Percentiles rank a stretch among this genome's conserved stretches.
Conservation (phyloP, 2,329 filamentous ascomycete genomes). For the Arachnopeziza araneosa region DNA sequence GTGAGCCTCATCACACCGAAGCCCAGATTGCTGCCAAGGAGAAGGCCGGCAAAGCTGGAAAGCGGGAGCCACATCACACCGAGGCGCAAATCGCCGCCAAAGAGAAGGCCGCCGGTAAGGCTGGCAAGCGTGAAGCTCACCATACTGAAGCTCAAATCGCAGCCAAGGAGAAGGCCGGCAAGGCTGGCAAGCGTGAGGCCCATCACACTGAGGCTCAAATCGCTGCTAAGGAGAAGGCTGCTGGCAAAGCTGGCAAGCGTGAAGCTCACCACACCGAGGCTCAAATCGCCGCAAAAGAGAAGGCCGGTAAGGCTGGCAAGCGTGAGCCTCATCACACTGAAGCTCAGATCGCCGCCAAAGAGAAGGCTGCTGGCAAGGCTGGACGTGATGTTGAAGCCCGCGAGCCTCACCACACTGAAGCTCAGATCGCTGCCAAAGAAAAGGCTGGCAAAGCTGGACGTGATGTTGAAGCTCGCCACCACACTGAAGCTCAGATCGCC, state of each 20-base stretch:
- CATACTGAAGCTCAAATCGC: constrained; percentile 23
- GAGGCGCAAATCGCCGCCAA: constrained; percentile 10
- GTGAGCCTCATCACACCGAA: constrained; percentile 18
- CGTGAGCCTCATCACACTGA: constrained; percentile 18
- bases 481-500: constrained; percentile 20
- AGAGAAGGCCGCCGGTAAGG: constrained; percentile 7
- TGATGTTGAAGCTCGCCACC: constrained; percentile 13
- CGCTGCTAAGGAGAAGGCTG: constrained; percentile 9
- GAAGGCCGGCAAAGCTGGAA: not conserved
- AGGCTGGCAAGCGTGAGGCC: constrained; percentile 6
- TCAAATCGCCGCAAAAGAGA: constrained; percentile 21
- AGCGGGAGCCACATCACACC: constrained; percentile 16
- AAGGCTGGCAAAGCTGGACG: constrained; percentile 13
- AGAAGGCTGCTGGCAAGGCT: constrained; percentile 10
- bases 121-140: constrained; percentile 14
- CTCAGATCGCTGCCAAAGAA: constrained; percentile 19
- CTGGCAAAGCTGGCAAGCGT: not conserved
- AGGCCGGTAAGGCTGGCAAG: constrained; percentile 3
- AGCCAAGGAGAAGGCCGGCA: constrained; percentile 10
- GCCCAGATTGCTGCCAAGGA: constrained; percentile 19
- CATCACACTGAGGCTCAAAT: constrained; percentile 24
- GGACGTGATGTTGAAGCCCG: constrained; percentile 9
- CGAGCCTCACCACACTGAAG: constrained; percentile 19
- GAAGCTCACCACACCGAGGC: constrained; percentile 19
- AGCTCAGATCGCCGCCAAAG: constrained; percentile 19